Evolutionary conservation across 495 filamentous ascomycete genomes (phyloP).

Genomic region (Aspergillus cavernicola): DNA sequence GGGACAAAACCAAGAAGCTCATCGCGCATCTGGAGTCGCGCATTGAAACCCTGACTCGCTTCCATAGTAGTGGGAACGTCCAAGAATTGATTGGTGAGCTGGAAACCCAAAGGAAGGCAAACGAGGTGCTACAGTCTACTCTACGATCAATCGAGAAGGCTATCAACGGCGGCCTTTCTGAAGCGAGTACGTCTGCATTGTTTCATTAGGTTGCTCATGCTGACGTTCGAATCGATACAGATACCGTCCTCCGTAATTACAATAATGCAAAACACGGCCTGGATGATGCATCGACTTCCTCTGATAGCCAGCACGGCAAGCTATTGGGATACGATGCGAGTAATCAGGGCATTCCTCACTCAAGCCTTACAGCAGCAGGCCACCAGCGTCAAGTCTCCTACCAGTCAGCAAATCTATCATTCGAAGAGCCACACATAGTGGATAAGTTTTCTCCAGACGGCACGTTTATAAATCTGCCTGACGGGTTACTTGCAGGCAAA

Average conservation of each 20-base stretch:
- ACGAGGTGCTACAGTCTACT: constrained; percentile 5
- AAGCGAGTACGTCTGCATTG: constrained; percentile 6
- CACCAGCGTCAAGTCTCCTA: not conserved
- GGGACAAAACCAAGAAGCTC: constrained; percentile 13
- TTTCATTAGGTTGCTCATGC: not conserved
- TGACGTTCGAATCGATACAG: not conserved
- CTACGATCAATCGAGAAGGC: constrained; percentile 11
- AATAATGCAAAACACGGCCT: not conserved
- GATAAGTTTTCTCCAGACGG: constrained; percentile 3
- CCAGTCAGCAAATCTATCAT: not conserved
- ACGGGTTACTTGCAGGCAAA: not conserved
- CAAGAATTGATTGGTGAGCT: constrained; percentile 16
- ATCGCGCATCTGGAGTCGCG: constrained; percentile 13
- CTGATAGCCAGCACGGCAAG: not conserved
- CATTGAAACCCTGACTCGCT: constrained; percentile 13
- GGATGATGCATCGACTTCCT: not conserved
- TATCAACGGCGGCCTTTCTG: constrained; percentile 4
- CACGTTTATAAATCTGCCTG: not conserved
- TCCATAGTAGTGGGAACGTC: constrained; percentile 12
- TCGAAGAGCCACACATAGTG: not conserved
- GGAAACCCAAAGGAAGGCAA: constrained; percentile 12
- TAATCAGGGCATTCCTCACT: not conserved
- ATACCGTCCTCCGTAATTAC: not conserved
- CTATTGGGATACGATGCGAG: not conserved
- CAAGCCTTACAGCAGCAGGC: not conserved